phyloP scores from a whole-genome alignment of 768 basidiomycete species.

The Russula earlei region DNA sequence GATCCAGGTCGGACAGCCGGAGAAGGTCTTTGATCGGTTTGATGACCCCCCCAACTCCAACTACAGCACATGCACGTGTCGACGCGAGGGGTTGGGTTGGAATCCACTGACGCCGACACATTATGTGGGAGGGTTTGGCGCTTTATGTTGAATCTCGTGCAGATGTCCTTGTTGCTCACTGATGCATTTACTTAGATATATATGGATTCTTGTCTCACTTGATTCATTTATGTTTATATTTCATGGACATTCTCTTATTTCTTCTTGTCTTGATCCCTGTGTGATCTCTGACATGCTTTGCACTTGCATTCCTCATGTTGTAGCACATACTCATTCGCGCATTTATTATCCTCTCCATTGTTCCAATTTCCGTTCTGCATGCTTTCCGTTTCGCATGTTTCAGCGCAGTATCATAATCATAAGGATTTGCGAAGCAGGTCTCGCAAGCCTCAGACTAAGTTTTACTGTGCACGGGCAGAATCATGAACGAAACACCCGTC shows the following conservation, averaged over 20 bases:
- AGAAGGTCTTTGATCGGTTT: conserved; percentile 69
- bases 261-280: conserved; percentile 1
- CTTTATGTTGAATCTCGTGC: background rate
- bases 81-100: conserved; percentile 78
- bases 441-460: background rate
- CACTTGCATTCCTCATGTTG: conserved; percentile 12
- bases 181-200: background rate
- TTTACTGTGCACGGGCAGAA: background rate
- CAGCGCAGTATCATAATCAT: background rate
- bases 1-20: conserved; percentile 55
- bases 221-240: conserved; percentile 3
- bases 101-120: conserved; percentile 32
- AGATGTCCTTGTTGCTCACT: background rate
- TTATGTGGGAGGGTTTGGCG: background rate
- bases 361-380: background rate
- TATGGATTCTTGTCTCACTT: background rate
- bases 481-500: conserved; percentile 56
- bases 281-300: conserved; percentile 15
- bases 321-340: conserved; percentile 13
- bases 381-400: background rate
- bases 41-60: conserved; percentile 59
- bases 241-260: conserved; percentile 16
- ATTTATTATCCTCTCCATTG: background rate
- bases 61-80: conserved; percentile 74
- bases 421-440: background rate